Evolutionary conservation across 2,329 filamentous ascomycete genomes (phyloP), one percentile per base, ranked within the genome.

Genomic region (Fusarium incarnatum): DNA sequence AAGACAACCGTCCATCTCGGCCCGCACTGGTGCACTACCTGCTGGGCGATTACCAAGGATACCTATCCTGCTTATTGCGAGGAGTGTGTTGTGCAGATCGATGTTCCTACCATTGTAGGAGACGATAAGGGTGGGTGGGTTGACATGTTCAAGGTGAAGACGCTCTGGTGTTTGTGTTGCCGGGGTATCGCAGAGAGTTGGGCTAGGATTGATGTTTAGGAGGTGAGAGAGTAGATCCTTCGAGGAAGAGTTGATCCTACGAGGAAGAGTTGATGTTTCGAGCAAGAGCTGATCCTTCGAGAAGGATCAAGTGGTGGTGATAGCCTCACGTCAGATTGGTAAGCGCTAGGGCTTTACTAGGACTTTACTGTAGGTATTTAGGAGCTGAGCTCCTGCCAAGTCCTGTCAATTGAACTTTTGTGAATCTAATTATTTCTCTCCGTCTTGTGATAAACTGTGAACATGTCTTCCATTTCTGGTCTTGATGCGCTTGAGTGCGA

Each of bases 121-220:
- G 50, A 71, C 46, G 64, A 64, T 4, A 45, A 20, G n/a, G 73
- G 67, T 1, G 67, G 58, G 0, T 12, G 30, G 8, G 62, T 75
- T 6, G 64, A 73, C 11, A 58, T 75, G 67, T 41, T 70, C 0
- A 45, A 60, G 23, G 60, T 73, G 11, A 47, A 34, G n/a, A 67
- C 18, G 4, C 20, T 75, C 11, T 75, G 73, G 73, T 75, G 73
- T n/a, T 41, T 56, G 12, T 30, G 20, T 4, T 75, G 73, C 22
- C 37, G 11, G 1, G 68, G 65, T 0, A 12, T 27, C 3, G 73
- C 64, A 2, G 71, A 70, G 1, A 73, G 61, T 1, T 70, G 68
- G 58, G n/a, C 40, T 3, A 64, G 66, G 9, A 30, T 56, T 25
- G 53, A 42, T 4, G 15, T 18, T 30, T 64, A 27, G 32, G 34